Conservation (phyloP, 1,284 basidiomycete species). For the Mycosarcoma maydis region DNA sequence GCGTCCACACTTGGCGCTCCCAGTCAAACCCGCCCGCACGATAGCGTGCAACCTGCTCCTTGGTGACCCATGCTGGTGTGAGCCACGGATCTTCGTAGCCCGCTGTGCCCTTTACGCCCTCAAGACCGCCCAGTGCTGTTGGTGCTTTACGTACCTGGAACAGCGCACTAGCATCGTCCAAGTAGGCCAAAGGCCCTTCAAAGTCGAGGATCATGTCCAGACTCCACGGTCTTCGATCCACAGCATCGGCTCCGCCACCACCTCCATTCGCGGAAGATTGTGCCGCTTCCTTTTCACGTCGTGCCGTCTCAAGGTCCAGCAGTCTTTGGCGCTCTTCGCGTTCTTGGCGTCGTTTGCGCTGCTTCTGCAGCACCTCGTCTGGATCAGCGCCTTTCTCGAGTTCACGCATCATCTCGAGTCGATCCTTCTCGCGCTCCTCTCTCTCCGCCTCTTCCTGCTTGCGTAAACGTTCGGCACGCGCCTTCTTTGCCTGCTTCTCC, state of each 20-base stretch:
- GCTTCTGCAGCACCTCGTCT: conserved; percentile 48
- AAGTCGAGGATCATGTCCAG: conserved; percentile 59
- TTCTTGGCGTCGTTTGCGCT: conserved; percentile 47
- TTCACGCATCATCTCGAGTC: conserved; percentile 55
- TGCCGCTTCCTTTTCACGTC: conserved; percentile 39
- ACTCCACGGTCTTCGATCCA: conserved; percentile 32
- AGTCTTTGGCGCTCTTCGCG: conserved; percentile 35
- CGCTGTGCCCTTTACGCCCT: conserved; percentile 32
- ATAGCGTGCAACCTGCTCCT: conserved; percentile 43
- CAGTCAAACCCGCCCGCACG: conserved; percentile 61
- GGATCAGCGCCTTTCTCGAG: conserved; percentile 57
- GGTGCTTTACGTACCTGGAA: conserved; percentile 50
- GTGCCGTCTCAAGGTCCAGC: conserved; percentile 22
- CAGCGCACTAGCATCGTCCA: conserved; percentile 51
- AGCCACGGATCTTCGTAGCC: conserved; percentile 62
- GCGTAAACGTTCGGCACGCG: conserved; percentile 49
- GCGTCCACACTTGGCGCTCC: conserved; percentile 56
- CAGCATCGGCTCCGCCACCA: conserved; percentile 8
- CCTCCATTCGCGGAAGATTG: conserved; percentile 14
- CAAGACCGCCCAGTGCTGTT: conserved; percentile 42
- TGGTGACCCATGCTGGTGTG: conserved; percentile 38
- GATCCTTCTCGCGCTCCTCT: conserved; percentile 48
- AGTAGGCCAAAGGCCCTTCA: conserved; percentile 55
- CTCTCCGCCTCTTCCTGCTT: conserved; percentile 56
- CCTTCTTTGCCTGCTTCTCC: conserved; percentile 45